phyloP scores from a whole-genome alignment of 2,329 filamentous ascomycete species.

The Sarocladium strictum region DNA sequence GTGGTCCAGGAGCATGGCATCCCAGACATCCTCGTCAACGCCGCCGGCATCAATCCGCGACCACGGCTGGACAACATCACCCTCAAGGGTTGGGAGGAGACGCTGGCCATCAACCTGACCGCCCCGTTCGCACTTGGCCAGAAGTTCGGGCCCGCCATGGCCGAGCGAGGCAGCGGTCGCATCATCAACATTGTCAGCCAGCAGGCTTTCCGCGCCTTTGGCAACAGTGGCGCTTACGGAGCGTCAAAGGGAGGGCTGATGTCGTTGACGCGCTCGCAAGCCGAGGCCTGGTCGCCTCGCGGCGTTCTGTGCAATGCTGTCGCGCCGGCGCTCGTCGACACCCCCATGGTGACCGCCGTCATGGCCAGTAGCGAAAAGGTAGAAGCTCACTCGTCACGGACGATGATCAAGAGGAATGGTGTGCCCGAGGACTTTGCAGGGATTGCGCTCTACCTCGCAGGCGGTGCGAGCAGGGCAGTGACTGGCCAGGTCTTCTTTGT shows the following conservation, averaged over 20 bases:
- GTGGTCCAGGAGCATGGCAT: slow-evolving; percentile 16
- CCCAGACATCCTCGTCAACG: slow-evolving; percentile 27
- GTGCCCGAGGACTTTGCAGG: slow-evolving; percentile 25
- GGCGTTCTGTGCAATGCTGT: slow-evolving; percentile 28
- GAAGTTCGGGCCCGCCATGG: slow-evolving; percentile 26
- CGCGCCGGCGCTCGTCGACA: slow-evolving; percentile 25
- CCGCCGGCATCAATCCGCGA: slow-evolving; percentile 23
- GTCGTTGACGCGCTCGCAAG: slow-evolving; percentile 25
- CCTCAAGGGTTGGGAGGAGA: slow-evolving; percentile 22
- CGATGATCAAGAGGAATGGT: slow-evolving; percentile 26
- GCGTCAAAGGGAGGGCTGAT: slow-evolving; percentile 25
- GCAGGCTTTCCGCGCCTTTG: slow-evolving; percentile 24
- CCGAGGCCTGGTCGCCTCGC: slow-evolving; percentile 26
- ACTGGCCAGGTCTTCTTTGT: slow-evolving; percentile 29
- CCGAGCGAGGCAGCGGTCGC: slow-evolving; percentile 22
- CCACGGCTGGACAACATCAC: slow-evolving; percentile 24
- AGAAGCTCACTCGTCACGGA: slow-evolving; percentile 19
- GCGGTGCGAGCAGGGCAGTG: slow-evolving; percentile 23
- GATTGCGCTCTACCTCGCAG: slow-evolving; percentile 23
- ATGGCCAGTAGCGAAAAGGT: slow-evolving; percentile 17
- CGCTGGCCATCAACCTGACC: slow-evolving; percentile 26
- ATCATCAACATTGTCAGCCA: slow-evolving; percentile 29
- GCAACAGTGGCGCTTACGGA: slow-evolving; percentile 27
- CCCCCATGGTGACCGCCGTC: slow-evolving; percentile 18
- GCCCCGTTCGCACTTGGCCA: slow-evolving; percentile 26